Base-by-base conservation (phyloP, 2,329 filamentous ascomycete genomes). In the Aspergillus sp. region DNA sequence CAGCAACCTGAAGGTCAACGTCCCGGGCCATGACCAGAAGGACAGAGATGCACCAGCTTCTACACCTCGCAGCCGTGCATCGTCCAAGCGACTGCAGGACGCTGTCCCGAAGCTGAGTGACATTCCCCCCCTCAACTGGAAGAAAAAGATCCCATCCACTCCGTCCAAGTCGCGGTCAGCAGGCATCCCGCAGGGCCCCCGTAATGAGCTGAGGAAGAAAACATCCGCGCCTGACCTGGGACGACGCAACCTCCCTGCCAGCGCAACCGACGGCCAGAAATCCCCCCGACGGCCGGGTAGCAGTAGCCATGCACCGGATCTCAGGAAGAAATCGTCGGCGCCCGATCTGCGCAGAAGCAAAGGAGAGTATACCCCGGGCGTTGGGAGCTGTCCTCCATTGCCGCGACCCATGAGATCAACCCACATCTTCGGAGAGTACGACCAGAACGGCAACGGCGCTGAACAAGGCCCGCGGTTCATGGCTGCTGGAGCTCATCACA, bases 381-480 rank as follows among this genome's bases (percentile, higher is more conserved):
- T 14, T 19, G 11, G n/a, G 26, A 26, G 13, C 4, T 15, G 19
- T 6, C 14, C 24, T 15, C 15, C 12, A 6, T 22, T 32, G 14
- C 30, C 20, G 16, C 22, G 15, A n/a, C 24, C 20, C 8, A 14
- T 13, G 3, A 22, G 14, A 10, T 22, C 19, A 22, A 6, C 19
- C 10, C 19, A 22, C 5, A 22, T 5, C 19, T 22, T 22, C 6
- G 10, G 19, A 10, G 19, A 22, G 6, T 22, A 6, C 10, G 19
- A 10, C 6, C n/a, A n/a, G n/a, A n/a, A 8, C 11, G 17, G 5
- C 8, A 16, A 15, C 7, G 8, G 16, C 3, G 17, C n/a, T n/a
- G 13, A 11, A 17, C 11, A 29, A 11, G 26, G 16, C 7, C 36
- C 36, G 12, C 27, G 36, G 4, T 39, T 39, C 25, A 39, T 39